Base-by-base conservation (phyloP, 345 rosid genomes). In the Syzygium jambos region DNA sequence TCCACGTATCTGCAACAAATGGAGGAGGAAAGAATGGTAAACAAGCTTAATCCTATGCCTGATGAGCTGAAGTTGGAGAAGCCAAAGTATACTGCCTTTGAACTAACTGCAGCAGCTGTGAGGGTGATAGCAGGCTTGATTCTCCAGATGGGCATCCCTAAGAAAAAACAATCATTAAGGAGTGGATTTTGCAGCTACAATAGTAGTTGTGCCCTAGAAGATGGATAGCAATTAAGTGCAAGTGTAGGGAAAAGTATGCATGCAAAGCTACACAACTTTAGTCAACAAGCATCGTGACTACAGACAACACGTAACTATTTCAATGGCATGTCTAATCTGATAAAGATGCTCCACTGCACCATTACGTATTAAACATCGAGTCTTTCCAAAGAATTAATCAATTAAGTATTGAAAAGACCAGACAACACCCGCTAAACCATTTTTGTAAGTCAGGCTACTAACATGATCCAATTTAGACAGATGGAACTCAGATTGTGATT, bases 81-180 rank as follows among this genome's bases (percentile, higher is more conserved):
- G 34, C 59, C 84, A 23, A 78, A 88, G 41, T 25, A 61, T 34
- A 51, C 92, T 89, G 88, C 95, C 90, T 91, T 88, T 93, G 90
- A 80, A 92, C 90, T 51, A 90, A 54, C 85, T 87, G 88, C 86
- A 87, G 88, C 52, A 93, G 86, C 52, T 92, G 89, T 23, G 89
- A 55, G 86, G 51, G 53, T 30, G 92, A 86, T 56, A 19, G 80
- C 80, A 34, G 85, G 55, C 89, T 90, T 56, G 88, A 51, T 34
- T 56, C 11, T 52, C 87, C 86, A 85, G 80, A 59, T 3, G 30
- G 55, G n/a, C 85, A 49, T 52, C 30, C 87, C 94, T 93, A 91
- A 8, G 51, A 68, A 86, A 46, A 59, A 86, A 25, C 7, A 52
- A 87, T 73, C 1, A 19, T 73, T 34, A 73, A 34, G 46, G 80